Evolutionary conservation across 1,139 yeast genomes (phyloP).

Genomic region (Nakaseomyces glabratus): DNA sequence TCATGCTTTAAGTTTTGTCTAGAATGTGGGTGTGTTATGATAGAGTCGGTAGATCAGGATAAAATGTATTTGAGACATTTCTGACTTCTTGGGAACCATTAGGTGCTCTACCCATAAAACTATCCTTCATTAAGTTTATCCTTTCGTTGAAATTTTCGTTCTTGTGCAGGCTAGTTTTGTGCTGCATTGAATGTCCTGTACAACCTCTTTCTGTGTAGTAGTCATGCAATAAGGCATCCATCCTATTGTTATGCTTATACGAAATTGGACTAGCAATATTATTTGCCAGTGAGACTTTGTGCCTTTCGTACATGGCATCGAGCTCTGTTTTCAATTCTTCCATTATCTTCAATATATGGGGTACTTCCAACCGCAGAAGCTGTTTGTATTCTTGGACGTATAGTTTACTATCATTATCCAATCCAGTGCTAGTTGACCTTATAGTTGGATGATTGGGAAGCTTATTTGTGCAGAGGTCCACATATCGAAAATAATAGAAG

Average conservation of each 20-base stretch:
- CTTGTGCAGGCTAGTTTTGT: no score
- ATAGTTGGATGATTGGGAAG: slow-evolving; percentile 26
- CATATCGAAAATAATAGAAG: slow-evolving; percentile 25
- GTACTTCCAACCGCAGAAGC: slow-evolving; percentile 27
- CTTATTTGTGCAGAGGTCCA: slow-evolving; percentile 27
- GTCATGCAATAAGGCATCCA: slow-evolving; percentile 5
- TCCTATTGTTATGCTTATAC: slow-evolving; percentile 7
- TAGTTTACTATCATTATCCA: slow-evolving; percentile 9
- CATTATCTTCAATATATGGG: slow-evolving; percentile 24
- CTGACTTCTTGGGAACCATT: not conserved
- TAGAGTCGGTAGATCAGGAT: slow-evolving; percentile 6
- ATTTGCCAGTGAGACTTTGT: slow-evolving; percentile 22
- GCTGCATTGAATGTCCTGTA: no score
- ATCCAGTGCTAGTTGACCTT: slow-evolving; percentile 4
- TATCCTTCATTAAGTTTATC: slow-evolving; percentile 2
- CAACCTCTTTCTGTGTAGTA: slow-evolving; percentile 6
- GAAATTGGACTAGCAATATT: slow-evolving; percentile 20
- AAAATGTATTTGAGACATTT: slow-evolving; percentile 1
- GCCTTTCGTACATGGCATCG: slow-evolving; percentile 18
- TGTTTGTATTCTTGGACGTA: slow-evolving; percentile 22
- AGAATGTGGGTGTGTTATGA: not conserved
- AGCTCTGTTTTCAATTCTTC: slow-evolving; percentile 22
- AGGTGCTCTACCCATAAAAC: not conserved
- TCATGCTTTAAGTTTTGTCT: no score
- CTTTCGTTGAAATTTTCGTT: slow-evolving; percentile 1